Conservation (phyloP, 179 eudicot genomes). For the Amaranthus tricolor region DNA sequence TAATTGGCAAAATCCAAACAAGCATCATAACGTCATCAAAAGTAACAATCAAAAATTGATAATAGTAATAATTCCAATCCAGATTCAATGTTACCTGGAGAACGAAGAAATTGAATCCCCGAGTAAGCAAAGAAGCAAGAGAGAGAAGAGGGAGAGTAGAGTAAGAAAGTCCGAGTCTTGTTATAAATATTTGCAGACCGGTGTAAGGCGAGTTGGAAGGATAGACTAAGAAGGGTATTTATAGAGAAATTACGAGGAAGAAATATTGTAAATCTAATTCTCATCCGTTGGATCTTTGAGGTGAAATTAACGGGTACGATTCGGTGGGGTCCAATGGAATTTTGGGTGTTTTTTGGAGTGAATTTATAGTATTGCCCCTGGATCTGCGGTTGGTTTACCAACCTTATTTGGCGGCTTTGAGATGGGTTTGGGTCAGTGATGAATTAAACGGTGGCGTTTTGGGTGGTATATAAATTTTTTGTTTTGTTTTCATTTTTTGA, state of each 20-base stretch:
- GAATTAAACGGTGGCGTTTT: background rate
- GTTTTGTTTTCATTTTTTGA: no score
- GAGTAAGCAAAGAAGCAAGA: conserved; percentile 10
- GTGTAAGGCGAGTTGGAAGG: conserved; percentile 27
- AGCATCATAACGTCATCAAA: background rate
- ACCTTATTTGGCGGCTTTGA: conserved; percentile 13
- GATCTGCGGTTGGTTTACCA: conserved; percentile 9
- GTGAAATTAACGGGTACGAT: conserved; percentile 16
- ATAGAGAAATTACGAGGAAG: conserved; percentile 18
- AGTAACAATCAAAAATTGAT: background rate
- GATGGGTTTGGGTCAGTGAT: background rate
- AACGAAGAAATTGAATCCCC: conserved; percentile 17
- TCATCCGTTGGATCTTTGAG: conserved; percentile 15
- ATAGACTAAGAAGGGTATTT: conserved; percentile 15
- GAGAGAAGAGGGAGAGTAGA: background rate
- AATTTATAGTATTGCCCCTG: conserved; percentile 16
- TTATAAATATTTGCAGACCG: conserved; percentile 6
- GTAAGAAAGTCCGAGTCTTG: conserved; percentile 15
- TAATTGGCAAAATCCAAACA: background rate
- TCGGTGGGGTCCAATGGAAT: conserved; percentile 12
- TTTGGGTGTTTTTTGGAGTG: background rate
- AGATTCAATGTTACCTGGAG: conserved; percentile 21
- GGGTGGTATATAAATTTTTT: background rate
- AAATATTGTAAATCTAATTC: background rate
- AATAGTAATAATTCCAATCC: conserved; percentile 1